Evolutionary conservation across 2,329 filamentous ascomycete genomes (phyloP).

Genomic region (Colletotrichum simmondsii): DNA sequence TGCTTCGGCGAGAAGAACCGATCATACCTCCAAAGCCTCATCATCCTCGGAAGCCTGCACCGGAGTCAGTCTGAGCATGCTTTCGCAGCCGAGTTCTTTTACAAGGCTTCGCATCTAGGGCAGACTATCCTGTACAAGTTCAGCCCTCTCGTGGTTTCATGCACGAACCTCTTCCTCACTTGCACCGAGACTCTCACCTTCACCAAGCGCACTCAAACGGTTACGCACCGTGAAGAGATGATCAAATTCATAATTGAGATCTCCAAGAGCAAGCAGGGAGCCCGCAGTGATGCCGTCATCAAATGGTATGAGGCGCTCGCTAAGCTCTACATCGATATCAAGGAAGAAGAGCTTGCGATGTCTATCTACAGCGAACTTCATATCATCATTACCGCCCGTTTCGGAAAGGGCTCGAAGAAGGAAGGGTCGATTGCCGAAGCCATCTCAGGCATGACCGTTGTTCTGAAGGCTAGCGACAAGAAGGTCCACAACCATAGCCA

Average conservation of each 20-base stretch:
- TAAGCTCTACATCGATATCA: constrained; percentile 48
- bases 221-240: constrained; percentile 50
- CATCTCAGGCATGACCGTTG: constrained; percentile 47
- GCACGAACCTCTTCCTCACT: constrained; percentile 47
- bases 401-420: constrained; percentile 44
- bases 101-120: constrained; percentile 46
- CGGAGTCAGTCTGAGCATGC: constrained; percentile 37
- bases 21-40: constrained; percentile 48
- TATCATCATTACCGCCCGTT: constrained; percentile 44
- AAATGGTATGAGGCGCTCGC: constrained; percentile 48
- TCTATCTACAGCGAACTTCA: constrained; percentile 47
- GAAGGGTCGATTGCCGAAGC: constrained; percentile 43
- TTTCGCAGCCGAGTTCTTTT: constrained; percentile 46
- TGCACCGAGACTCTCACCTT: constrained; percentile 48
- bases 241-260: constrained; percentile 51
- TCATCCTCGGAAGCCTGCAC: constrained; percentile 48
- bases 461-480: constrained; percentile 41
- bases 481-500: constrained; percentile 37
- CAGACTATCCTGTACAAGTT: constrained; percentile 44
- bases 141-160: constrained; percentile 46
- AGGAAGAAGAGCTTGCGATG: constrained; percentile 46
- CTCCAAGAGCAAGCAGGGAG: constrained; percentile 47
- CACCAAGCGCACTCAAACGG: constrained; percentile 47
- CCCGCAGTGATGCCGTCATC: constrained; percentile 47
- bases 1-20: constrained; percentile 49